A percentile compares a stretch with the other conserved stretches of the same genome.
phyloP scores from a whole-genome alignment of 2,329 filamentous ascomycete species.

The Aciculosporium take region DNA sequence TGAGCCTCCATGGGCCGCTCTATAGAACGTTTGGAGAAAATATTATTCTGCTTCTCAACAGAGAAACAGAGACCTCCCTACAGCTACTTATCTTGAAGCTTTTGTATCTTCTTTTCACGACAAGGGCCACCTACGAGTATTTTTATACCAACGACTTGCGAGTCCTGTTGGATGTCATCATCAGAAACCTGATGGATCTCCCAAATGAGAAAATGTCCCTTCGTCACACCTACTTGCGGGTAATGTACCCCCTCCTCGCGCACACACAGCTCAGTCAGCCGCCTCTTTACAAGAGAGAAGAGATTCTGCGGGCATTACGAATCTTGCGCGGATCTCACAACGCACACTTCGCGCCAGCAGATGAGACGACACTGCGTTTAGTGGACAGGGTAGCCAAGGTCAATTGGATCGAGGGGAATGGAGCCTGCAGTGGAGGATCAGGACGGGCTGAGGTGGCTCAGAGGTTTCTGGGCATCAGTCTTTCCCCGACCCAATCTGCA shows the following conservation, averaged over 20 bases:
- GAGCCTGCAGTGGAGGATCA: slow-evolving; percentile 19
- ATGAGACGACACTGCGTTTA: slow-evolving; percentile 65
- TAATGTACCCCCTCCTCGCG: slow-evolving; percentile 76
- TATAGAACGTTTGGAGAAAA: slow-evolving; percentile 98
- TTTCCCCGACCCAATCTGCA: slow-evolving; percentile 48
- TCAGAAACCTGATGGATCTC: slow-evolving; percentile 90
- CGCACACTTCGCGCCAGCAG: slow-evolving; percentile 64
- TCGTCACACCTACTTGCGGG: slow-evolving; percentile 86
- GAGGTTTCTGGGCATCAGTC: slow-evolving; percentile 56
- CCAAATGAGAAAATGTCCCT: slow-evolving; percentile 67
- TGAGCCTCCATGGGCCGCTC: slow-evolving; percentile 63
- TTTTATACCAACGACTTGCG: slow-evolving; percentile 97
- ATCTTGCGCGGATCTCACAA: slow-evolving; percentile 52
- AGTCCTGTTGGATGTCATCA: slow-evolving; percentile 87
- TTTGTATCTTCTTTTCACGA: slow-evolving; percentile 89
- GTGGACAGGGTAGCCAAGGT: slow-evolving; percentile 63
- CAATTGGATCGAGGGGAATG: slow-evolving; percentile 44
- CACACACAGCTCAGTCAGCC: slow-evolving; percentile 81
- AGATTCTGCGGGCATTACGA: slow-evolving; percentile 61
- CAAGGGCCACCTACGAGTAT: slow-evolving; percentile 82
- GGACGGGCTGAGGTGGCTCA: slow-evolving; percentile 34
- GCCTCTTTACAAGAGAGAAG: slow-evolving; percentile 81
- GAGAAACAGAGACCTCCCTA: slow-evolving; percentile 84
- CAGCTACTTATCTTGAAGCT: slow-evolving; percentile 95
- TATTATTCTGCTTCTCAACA: slow-evolving; percentile 85